Conservation (phyloP, 305 asterid species). For the Fraxinus latifolia region DNA sequence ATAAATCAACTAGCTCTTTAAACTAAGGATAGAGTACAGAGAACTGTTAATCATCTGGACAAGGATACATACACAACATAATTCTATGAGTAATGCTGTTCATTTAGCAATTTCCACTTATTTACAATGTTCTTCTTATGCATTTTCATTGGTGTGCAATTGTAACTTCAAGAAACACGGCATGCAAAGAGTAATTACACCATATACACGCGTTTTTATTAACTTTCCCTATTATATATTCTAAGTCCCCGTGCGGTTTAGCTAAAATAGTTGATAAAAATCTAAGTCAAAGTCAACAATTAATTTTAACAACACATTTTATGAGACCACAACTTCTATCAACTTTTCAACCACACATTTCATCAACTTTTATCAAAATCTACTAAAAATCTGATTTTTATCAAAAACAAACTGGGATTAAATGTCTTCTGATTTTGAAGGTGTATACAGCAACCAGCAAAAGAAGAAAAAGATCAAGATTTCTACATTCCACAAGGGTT, state of each 20-base stretch:
- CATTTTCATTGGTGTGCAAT: not conserved
- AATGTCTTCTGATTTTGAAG: not conserved
- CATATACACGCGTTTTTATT: not conserved
- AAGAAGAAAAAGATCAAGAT: not conserved
- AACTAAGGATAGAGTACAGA: not conserved
- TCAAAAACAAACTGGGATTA: not conserved
- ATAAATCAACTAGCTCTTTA: not conserved
- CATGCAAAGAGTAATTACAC: not conserved
- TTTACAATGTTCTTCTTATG: not conserved
- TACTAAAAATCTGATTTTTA: not conserved
- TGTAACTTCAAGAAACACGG: not conserved
- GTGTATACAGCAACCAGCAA: not conserved
- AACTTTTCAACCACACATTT: not conserved
- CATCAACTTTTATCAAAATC: not conserved
- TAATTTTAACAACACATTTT: not conserved
- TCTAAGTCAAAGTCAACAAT: not conserved
- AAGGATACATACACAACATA: not conserved
- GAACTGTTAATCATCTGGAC: constrained; percentile 6
- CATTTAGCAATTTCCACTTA: not conserved
- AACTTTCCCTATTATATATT: not conserved
- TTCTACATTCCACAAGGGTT: not conserved
- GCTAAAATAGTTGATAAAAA: not conserved
- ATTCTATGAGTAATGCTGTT: not conserved
- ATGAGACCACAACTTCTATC: not conserved
- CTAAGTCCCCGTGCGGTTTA: not conserved